phyloP scores from a whole-genome alignment of 192 early-diverging fungal species.

The Gaertneriomyces semiglobifer region DNA sequence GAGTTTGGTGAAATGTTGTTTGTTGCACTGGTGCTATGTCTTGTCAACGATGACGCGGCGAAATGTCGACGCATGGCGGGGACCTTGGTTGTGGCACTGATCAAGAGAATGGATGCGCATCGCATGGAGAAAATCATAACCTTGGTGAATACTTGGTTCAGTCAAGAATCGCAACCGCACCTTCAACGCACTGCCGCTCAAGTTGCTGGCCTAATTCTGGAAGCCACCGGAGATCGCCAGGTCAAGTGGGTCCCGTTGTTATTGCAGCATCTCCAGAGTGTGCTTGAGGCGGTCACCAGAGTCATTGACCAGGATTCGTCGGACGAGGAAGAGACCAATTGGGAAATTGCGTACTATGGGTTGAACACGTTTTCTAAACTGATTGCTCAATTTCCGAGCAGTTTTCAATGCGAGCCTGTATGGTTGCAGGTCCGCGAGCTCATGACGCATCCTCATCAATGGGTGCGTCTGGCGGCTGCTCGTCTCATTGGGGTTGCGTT shows the following conservation, averaged over 20 bases:
- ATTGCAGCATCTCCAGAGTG: constrained; percentile 33
- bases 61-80: constrained; percentile 90
- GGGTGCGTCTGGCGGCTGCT: constrained; percentile 73
- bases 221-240: constrained; percentile 61
- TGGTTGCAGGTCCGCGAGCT: constrained; percentile 68
- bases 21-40: constrained; percentile 73
- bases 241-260: constrained; percentile 10
- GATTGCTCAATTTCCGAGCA: constrained; percentile 35
- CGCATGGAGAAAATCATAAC: constrained; percentile 62
- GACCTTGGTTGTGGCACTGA: constrained; percentile 63
- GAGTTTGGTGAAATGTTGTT: constrained; percentile 81
- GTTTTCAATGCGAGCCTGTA: constrained; percentile 43
- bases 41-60: constrained; percentile 89
- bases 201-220: constrained; percentile 78
- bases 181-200: constrained; percentile 80
- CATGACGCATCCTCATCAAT: constrained; percentile 83
- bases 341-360: constrained; percentile 85
- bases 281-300: constrained; percentile 38
- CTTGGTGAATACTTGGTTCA: constrained; percentile 75
- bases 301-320: constrained; percentile 44
- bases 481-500: constrained; percentile 78
- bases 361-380: constrained; percentile 74
- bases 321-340: constrained; percentile 60
- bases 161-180: constrained; percentile 47
- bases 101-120: constrained; percentile 59